A percentile compares a stretch with the other conserved stretches of the same genome.
These are phyloP conservation scores for Trichosphaerium sp. DNA, from an alignment of 78 protist species.

Conservation along the genomic window DNA sequence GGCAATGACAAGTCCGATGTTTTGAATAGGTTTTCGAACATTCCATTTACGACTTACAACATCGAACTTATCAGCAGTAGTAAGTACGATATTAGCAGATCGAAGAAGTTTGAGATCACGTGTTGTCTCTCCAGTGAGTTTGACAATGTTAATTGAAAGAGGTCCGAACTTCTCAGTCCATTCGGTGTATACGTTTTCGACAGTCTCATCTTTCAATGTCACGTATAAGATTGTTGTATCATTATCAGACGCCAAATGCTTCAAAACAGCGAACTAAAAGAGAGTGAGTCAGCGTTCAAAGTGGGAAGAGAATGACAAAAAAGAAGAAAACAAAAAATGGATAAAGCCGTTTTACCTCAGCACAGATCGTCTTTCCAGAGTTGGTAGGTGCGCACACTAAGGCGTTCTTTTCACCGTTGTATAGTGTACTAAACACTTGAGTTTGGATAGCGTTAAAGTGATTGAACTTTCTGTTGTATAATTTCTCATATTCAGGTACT, in stretches of 20 bases:
- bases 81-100: neutral
- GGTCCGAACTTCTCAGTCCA: too few species aligned
- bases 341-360: constrained; percentile 88
- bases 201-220: too few species aligned
- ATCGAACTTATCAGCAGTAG: constrained; percentile 90
- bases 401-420: constrained; percentile 51
- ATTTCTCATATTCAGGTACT: neutral
- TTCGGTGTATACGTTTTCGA: too few species aligned
- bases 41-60: constrained; percentile 82
- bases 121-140: too few species aligned
- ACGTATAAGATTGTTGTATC: too few species aligned
- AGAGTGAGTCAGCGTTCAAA: neutral
- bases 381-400: constrained; percentile 93
- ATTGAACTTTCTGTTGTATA: constrained; percentile 8
- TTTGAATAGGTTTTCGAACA: constrained; percentile 55
- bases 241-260: constrained; percentile 27
- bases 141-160: too few species aligned
- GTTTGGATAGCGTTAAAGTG: constrained; percentile 90
- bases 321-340: neutral
- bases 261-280: constrained; percentile 3
- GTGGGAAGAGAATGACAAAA: neutral
- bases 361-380: constrained; percentile 90
- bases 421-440: constrained; percentile 74
- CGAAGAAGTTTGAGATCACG: neutral
- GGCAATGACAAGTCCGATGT: constrained; percentile 57